These are phyloP conservation scores for Talaromyces sp. DNA, from an alignment of 2,329 filamentous ascomycete genomes.

Conservation along the genomic window DNA sequence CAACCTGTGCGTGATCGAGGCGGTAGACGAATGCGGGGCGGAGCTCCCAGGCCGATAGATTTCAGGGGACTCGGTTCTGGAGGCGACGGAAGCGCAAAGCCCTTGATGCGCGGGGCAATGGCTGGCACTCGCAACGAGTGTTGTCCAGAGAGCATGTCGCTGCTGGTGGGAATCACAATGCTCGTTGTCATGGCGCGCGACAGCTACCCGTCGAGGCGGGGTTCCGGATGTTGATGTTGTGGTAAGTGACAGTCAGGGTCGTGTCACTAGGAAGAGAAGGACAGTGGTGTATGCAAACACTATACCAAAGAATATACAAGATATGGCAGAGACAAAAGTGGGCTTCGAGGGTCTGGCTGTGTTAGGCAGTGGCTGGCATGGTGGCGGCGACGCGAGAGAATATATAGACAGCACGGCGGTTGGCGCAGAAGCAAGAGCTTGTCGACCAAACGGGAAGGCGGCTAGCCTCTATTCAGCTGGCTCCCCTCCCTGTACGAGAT, in stretches of 20 bases:
- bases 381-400: not conserved
- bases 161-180: constrained; percentile 32
- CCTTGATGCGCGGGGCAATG: constrained; percentile 42
- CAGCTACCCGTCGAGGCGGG: not conserved
- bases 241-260: not conserved
- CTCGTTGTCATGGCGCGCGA: constrained; percentile 28
- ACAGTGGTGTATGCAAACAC: too few species aligned
- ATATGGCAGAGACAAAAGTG: too few species aligned
- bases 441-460: not conserved
- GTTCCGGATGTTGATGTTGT: not conserved
- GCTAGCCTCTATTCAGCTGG: not conserved
- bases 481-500: not conserved
- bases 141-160: constrained; percentile 31
- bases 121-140: constrained; percentile 34
- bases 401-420: not conserved
- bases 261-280: not conserved
- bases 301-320: too few species aligned
- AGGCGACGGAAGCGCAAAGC: constrained; percentile 25
- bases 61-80: constrained; percentile 23
- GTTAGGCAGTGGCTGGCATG: not conserved
- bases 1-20: constrained; percentile 51
- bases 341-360: too few species aligned
- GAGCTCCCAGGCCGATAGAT: constrained; percentile 24
- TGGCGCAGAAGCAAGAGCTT: not conserved
- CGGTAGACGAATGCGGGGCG: constrained; percentile 43